A percentile compares a stretch with the other conserved stretches of the same genome.
Conservation (phyloP, 2,329 filamentous ascomycete species). For the Cercospora nicotianae region DNA sequence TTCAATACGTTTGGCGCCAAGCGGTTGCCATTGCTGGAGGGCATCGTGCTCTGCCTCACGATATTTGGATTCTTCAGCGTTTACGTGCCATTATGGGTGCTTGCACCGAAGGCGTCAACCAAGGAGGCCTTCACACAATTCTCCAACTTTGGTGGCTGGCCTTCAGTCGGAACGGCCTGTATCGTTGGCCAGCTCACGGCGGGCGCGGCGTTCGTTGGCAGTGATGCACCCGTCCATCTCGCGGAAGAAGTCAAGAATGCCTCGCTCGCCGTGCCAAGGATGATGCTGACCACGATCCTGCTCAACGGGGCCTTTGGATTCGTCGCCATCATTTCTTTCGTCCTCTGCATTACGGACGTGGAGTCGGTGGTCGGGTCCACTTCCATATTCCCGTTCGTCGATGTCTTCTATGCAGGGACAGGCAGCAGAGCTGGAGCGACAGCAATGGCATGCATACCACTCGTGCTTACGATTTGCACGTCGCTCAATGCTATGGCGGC, state of each 20-base stretch:
- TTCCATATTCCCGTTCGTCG: conserved; percentile 38
- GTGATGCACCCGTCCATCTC: conserved; percentile 25
- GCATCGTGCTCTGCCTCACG: conserved; percentile 50
- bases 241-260: conserved; percentile 34
- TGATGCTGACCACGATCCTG: conserved; percentile 47
- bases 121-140: conserved; percentile 49
- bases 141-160: conserved; percentile 45
- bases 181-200: conserved; percentile 41
- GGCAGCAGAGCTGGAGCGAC: conserved; percentile 16
- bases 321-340: conserved; percentile 42
- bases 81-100: conserved; percentile 48
- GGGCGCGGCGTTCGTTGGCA: conserved; percentile 14
- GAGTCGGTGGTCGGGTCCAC: conserved; percentile 25
- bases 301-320: conserved; percentile 50
- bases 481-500: conserved; percentile 38
- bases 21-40: conserved; percentile 43
- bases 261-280: conserved; percentile 44
- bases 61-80: conserved; percentile 54
- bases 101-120: conserved; percentile 50
- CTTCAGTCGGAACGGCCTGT: conserved; percentile 45
- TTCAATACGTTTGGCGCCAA: conserved; percentile 37
- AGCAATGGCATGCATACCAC: conserved; percentile 18
- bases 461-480: conserved; percentile 11
- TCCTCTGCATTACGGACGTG: conserved; percentile 45
- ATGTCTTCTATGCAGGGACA: conserved; percentile 33